Evolutionary conservation across 768 basidiomycete species (phyloP).

Genomic region (Cystofilobasidium bisporidii): DNA sequence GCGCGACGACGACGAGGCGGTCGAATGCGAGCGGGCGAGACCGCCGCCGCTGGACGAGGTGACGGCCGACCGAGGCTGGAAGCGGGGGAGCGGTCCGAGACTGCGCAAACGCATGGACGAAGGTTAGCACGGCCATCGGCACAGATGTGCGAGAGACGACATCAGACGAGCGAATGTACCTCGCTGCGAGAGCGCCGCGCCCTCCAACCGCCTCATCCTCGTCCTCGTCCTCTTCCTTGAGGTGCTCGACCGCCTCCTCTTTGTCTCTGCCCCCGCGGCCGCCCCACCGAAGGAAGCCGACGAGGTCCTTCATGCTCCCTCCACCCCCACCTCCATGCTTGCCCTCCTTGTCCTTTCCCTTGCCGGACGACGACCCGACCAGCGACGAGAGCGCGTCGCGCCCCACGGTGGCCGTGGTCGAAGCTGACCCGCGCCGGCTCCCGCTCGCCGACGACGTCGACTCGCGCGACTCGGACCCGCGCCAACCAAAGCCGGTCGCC

Average conservation of each 20-base stretch:
- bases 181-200: too few species aligned
- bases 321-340: too few species aligned
- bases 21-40: not conserved
- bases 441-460: too few species aligned
- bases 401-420: too few species aligned
- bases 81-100: not conserved
- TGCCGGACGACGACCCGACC: too few species aligned
- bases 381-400: too few species aligned
- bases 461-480: too few species aligned
- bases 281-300: conserved; percentile 3
- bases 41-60: not conserved
- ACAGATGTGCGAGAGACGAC: not conserved
- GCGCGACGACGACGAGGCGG: too few species aligned
- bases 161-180: not conserved
- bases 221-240: not conserved
- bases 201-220: too few species aligned
- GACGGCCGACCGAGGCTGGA: not conserved
- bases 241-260: not conserved
- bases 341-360: not conserved
- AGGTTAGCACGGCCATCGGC: too few species aligned
- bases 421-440: not conserved
- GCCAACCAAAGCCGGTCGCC: too few species aligned
- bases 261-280: not conserved
- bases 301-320: not conserved
- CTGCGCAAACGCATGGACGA: too few species aligned